These are phyloP conservation scores for Pugionium dolabratum DNA, from an alignment of 345 rosid species.

Conservation along the genomic window DNA sequence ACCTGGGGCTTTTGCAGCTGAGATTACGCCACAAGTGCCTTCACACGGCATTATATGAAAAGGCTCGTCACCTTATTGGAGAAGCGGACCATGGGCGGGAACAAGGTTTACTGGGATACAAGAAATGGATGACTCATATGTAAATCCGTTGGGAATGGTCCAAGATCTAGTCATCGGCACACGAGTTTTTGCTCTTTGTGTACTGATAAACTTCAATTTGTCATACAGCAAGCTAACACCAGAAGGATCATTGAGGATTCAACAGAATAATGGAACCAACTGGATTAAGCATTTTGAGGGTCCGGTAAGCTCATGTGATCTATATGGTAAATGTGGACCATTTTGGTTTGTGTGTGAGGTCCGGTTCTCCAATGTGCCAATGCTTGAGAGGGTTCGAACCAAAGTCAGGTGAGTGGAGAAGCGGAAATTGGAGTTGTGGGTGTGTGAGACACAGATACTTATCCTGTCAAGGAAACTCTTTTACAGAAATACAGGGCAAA, in stretches of 20 bases:
- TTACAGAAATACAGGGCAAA: slow-evolving; percentile 18
- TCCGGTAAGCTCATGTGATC: slow-evolving; percentile 34
- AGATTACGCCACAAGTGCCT: slow-evolving; percentile 39
- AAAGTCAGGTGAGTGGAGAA: slow-evolving; percentile 34
- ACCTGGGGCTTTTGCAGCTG: slow-evolving; percentile 39
- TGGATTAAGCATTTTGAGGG: slow-evolving; percentile 34
- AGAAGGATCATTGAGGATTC: slow-evolving; percentile 32
- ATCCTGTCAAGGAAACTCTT: slow-evolving; percentile 29
- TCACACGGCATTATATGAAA: slow-evolving; percentile 36
- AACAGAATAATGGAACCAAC: slow-evolving; percentile 24
- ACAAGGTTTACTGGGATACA: slow-evolving; percentile 42
- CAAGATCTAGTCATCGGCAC: slow-evolving; percentile 37
- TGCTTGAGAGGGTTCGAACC: slow-evolving; percentile 44
- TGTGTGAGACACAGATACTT: slow-evolving; percentile 40
- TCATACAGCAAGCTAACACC: slow-evolving; percentile 34
- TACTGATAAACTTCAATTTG: slow-evolving; percentile 31
- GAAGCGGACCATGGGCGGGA: slow-evolving; percentile 42
- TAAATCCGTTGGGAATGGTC: slow-evolving; percentile 35
- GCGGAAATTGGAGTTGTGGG: slow-evolving; percentile 37
- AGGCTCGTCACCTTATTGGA: slow-evolving; percentile 39
- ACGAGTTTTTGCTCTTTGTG: slow-evolving; percentile 34
- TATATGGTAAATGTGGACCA: slow-evolving; percentile 43
- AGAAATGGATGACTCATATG: slow-evolving; percentile 38
- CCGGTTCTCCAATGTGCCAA: slow-evolving; percentile 25
- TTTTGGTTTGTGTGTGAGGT: slow-evolving; percentile 37